A percentile compares a stretch with the other conserved stretches of the same genome.
These are phyloP conservation scores for Penicillium decumbens DNA, from an alignment of 2,329 filamentous ascomycete genomes.

Conservation along the genomic window DNA sequence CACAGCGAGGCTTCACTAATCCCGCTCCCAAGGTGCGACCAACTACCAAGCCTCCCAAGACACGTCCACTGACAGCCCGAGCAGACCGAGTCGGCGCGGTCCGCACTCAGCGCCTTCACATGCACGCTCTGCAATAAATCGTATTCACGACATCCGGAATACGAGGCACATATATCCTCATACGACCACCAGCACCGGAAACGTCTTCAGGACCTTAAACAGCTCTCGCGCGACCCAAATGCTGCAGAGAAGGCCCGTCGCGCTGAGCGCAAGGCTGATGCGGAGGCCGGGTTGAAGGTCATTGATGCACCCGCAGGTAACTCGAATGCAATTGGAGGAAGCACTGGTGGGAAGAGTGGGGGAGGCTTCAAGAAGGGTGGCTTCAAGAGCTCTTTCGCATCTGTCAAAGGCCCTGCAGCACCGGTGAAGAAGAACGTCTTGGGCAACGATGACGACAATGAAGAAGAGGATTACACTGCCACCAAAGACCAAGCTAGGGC, in stretches of 20 bases:
- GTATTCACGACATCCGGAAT: constrained; percentile 92
- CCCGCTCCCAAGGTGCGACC: constrained; percentile 43
- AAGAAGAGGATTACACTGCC: constrained; percentile 25
- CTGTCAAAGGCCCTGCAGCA: constrained; percentile 41
- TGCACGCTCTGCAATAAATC: constrained; percentile 87
- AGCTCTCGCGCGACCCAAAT: constrained; percentile 42
- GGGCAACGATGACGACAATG: constrained; percentile 41
- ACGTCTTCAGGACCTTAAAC: constrained; percentile 47
- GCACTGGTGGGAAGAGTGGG: constrained; percentile 17
- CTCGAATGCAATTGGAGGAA: constrained; percentile 18
- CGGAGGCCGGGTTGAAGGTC: constrained; percentile 39
- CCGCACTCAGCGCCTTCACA: constrained; percentile 75
- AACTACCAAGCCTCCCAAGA: neutral
- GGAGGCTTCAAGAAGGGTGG: constrained; percentile 70
- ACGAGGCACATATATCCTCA: constrained; percentile 86
- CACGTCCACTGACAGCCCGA: constrained; percentile 1
- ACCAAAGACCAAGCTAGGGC: constrained; percentile 5
- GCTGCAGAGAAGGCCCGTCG: constrained; percentile 41
- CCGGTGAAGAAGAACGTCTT: constrained; percentile 42
- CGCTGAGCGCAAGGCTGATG: constrained; percentile 43
- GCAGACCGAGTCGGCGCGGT: constrained; percentile 61
- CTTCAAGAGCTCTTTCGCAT: constrained; percentile 71
- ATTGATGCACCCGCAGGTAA: constrained; percentile 32
- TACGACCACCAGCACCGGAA: constrained; percentile 97
- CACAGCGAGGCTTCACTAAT: constrained; percentile 47